phyloP scores from a whole-genome alignment of 805 yeast genomes.

The Cyberlindnera misumaiensis region DNA sequence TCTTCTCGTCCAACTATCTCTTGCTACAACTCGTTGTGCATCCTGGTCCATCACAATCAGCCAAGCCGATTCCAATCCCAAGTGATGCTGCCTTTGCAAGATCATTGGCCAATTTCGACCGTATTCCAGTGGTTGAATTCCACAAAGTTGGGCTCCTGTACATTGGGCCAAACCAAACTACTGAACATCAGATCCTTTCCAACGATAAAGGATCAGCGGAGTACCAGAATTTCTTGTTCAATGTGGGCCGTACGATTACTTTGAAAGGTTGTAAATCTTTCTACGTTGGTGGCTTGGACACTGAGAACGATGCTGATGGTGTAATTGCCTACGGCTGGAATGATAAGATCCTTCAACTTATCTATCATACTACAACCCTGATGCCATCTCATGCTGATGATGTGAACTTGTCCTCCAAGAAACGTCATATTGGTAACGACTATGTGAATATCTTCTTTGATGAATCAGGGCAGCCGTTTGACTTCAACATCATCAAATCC shows the following conservation, averaged over 20 bases:
- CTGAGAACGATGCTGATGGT: slow-evolving; percentile 65
- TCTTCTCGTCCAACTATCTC: slow-evolving; percentile 38
- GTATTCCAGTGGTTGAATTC: slow-evolving; percentile 71
- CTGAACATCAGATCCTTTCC: slow-evolving; percentile 56
- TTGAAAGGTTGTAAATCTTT: slow-evolving; percentile 46
- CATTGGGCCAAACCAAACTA: slow-evolving; percentile 58
- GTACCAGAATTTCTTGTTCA: slow-evolving; percentile 52
- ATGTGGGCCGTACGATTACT: slow-evolving; percentile 54
- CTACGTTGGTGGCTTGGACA: slow-evolving; percentile 79
- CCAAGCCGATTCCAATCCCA: slow-evolving; percentile 44
- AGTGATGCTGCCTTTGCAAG: slow-evolving; percentile 40
- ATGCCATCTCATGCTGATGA: slow-evolving; percentile 57
- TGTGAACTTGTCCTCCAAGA: slow-evolving; percentile 44
- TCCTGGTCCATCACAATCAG: slow-evolving; percentile 25
- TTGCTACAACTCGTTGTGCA: slow-evolving; percentile 46
- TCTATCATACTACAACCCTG: slow-evolving; percentile 75
- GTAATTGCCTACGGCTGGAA: slow-evolving; percentile 67
- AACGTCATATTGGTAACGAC: slow-evolving; percentile 82
- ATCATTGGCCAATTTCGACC: slow-evolving; percentile 58
- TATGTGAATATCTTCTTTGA: slow-evolving; percentile 77
- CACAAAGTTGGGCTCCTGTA: slow-evolving; percentile 77
- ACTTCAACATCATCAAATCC: slow-evolving; percentile 62
- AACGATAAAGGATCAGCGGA: slow-evolving; percentile 58
- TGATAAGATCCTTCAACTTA: slow-evolving; percentile 61
- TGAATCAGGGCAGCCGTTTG: slow-evolving; percentile 62